Base-by-base conservation (phyloP, 2,329 filamentous ascomycete species). In the Ambrosiella xylebori region DNA sequence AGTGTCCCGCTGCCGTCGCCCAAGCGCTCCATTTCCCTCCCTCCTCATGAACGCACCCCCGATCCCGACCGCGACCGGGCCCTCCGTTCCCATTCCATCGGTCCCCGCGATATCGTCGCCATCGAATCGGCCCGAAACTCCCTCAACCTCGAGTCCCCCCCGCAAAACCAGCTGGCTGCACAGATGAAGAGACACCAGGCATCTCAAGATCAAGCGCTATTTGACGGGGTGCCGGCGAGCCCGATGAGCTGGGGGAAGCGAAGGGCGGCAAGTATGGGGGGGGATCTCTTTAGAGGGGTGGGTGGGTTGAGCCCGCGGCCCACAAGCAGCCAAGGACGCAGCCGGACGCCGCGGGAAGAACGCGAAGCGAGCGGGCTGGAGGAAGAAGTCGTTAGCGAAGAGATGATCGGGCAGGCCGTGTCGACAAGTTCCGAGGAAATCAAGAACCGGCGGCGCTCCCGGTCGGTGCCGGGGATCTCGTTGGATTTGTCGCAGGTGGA, bases 11-110 rank as follows among this genome's bases (percentile, higher is more conserved):
- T 41, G 40, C 52, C 38, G 7, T 41, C 39, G 7, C 38, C 52
- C 1, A 78, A 81, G 64, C 76, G 79, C 58, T 79, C 80, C 7
- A 72, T 73, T 3, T 82, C 81, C 4, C 64, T 82, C 38, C 80
- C 80, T 7, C 73, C 82, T 55, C 79, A 76, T 45, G 80, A 84
- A 63, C 79, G 76, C 61, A 27, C 27, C 27, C 27, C 27, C 27
- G 78, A 81, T 61, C 79, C 75, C 51, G 80, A 84, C 63, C 80
- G 76, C 61, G 78, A 81, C 61, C 73, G 76, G 49, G 80, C 80
- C 1, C 65, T 84, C 41, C 73, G 79, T 50, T 83, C 80, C 11
- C 80, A 84, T 65, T 82, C 80, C 1, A 70, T 81, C 45, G 76
- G 78, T 1, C 74, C 75, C 1, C 74, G 78, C 41, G 77, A 80